Evolutionary conservation across 1,284 basidiomycete species (phyloP).

Genomic region (Testicularia cyperi): DNA sequence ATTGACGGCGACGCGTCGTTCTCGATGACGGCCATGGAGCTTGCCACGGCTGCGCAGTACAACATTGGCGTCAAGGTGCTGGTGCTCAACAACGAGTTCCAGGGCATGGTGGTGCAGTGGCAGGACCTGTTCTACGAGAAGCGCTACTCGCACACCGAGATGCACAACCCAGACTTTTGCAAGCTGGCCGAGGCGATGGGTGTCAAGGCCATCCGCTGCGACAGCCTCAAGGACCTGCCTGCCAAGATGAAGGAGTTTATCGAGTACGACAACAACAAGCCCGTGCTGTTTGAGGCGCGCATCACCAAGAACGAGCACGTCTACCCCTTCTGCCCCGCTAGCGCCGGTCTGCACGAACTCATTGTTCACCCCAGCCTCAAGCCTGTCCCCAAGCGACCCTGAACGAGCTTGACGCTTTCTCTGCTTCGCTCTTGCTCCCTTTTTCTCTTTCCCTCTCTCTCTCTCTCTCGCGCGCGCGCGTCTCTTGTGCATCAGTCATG

Average conservation of each 20-base stretch:
- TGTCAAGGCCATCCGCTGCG: conserved; percentile 82
- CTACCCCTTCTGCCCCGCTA: conserved; percentile 89
- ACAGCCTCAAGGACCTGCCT: conserved; percentile 74
- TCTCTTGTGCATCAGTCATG: too few relatives aligned
- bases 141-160: conserved; percentile 88
- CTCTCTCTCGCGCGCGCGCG: too few relatives aligned
- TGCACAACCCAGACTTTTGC: conserved; percentile 93
- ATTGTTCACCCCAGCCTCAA: conserved; percentile 43
- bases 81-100: conserved; percentile 61
- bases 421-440: not conserved
- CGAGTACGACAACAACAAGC: conserved; percentile 83
- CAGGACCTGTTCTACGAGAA: conserved; percentile 95
- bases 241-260: conserved; percentile 98
- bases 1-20: conserved; percentile 97
- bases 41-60: conserved; percentile 87
- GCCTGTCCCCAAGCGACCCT: conserved; percentile 25
- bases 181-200: conserved; percentile 85
- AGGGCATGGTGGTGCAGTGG: conserved; percentile 97
- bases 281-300: conserved; percentile 85
- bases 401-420: not conserved
- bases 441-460: not conserved
- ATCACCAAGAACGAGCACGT: conserved; percentile 88
- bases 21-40: conserved; percentile 98
- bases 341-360: conserved; percentile 84
- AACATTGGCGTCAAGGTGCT: conserved; percentile 85